Conservation (phyloP, 2,329 filamentous ascomycete genomes). For the Alternaria infectoria region DNA sequence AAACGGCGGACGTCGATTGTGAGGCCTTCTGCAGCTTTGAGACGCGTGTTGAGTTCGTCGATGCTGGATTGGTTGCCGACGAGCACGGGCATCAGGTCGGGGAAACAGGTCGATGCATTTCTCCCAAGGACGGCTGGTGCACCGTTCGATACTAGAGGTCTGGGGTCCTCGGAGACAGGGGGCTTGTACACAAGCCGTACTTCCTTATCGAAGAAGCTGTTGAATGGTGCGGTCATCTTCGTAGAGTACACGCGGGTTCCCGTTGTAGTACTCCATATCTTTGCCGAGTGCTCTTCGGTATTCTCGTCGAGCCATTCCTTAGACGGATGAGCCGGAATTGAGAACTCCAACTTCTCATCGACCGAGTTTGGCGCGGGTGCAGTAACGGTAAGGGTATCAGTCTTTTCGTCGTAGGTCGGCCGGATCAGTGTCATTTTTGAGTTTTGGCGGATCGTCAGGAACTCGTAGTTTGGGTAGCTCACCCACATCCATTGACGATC, state of each 20-base stretch:
- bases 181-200: slow-evolving; percentile 68
- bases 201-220: slow-evolving; percentile 61
- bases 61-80: slow-evolving; percentile 64
- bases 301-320: slow-evolving; percentile 61
- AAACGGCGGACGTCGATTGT: slow-evolving; percentile 64
- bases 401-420: slow-evolving; percentile 56
- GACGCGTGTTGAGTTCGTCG: slow-evolving; percentile 62
- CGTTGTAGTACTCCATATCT: slow-evolving; percentile 66
- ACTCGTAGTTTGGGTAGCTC: slow-evolving; percentile 59
- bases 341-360: slow-evolving; percentile 48
- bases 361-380: slow-evolving; percentile 50
- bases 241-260: slow-evolving; percentile 63
- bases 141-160: slow-evolving; percentile 64
- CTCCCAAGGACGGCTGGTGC: slow-evolving; percentile 60
- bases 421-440: slow-evolving; percentile 69
- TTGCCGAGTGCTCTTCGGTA: slow-evolving; percentile 57
- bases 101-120: slow-evolving; percentile 62
- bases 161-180: slow-evolving; percentile 54
- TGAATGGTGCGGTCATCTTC: slow-evolving; percentile 60
- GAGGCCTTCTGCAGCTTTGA: slow-evolving; percentile 55
- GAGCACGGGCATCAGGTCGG: slow-evolving; percentile 64
- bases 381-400: slow-evolving; percentile 57
- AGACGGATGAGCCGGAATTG: slow-evolving; percentile 63
- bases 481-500: slow-evolving; percentile 73
- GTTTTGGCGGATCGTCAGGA: slow-evolving; percentile 68